These are phyloP conservation scores for Dichotomocladium elegans DNA, from an alignment of 371 early-diverging fungal genomes.

Conservation along the genomic window DNA sequence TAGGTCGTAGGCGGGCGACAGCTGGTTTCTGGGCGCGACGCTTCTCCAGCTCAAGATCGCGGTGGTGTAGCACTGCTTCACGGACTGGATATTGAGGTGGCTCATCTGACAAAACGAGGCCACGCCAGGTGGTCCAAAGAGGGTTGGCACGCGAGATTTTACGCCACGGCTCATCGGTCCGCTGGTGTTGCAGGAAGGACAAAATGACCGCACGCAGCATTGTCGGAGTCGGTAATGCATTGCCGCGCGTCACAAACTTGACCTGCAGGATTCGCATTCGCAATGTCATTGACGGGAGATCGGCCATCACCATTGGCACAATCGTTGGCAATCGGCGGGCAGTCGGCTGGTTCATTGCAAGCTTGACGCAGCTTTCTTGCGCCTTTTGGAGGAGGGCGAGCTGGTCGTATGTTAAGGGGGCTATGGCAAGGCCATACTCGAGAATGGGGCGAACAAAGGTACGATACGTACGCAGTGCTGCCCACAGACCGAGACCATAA, in stretches of 20 bases:
- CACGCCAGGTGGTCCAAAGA: neutral
- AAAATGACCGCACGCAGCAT: neutral
- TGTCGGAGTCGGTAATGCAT: neutral
- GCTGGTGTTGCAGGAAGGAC: neutral
- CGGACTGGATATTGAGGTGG: neutral
- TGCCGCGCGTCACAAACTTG: neutral
- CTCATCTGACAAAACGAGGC: neutral
- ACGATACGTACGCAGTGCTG: neutral
- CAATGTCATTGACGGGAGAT: neutral
- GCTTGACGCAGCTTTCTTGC: slow-evolving; percentile 7
- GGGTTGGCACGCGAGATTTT: neutral
- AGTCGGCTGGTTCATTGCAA: neutral
- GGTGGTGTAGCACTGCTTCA: neutral
- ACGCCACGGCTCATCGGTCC: neutral
- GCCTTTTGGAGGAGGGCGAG: neutral
- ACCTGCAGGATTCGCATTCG: neutral
- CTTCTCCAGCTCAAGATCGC: neutral
- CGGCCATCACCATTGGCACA: neutral
- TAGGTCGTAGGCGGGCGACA: neutral
- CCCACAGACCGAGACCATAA: neutral
- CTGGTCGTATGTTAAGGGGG: neutral
- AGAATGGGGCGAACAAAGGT: slow-evolving; percentile 2
- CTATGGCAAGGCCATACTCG: slow-evolving; percentile 10
- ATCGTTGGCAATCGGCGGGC: neutral
- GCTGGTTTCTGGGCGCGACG: neutral